Conservation (phyloP, 306 rosid genomes). For the Macrotyloma uniflorum region DNA sequence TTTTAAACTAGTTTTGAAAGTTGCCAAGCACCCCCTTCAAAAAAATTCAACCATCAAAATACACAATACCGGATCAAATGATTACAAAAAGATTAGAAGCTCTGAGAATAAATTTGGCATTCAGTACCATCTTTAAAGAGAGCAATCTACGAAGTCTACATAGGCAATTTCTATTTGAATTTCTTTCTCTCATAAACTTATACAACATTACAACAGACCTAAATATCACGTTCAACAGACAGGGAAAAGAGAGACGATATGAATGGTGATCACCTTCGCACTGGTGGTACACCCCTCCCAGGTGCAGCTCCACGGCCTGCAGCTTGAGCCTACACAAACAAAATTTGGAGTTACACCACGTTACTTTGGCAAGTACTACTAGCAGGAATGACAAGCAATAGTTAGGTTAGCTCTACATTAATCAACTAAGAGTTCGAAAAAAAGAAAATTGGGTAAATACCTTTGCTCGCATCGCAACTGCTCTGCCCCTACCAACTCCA, state of each 20-base stretch:
- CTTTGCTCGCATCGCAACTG: constrained; percentile 96
- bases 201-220: constrained; percentile 40
- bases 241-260: not conserved
- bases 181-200: constrained; percentile 24
- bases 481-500: constrained; percentile 98
- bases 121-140: not conserved
- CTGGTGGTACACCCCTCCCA: constrained; percentile 90
- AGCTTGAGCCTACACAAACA: constrained; percentile 78
- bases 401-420: not conserved
- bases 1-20: not conserved
- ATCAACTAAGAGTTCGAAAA: not conserved
- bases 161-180: constrained; percentile 29
- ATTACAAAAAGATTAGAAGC: not conserved
- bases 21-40: not conserved
- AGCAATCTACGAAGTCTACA: constrained; percentile 13
- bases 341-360: constrained; percentile 13
- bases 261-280: constrained; percentile 67
- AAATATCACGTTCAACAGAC: constrained; percentile 26
- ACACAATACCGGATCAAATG: not conserved
- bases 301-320: constrained; percentile 90
- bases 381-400: not conserved
- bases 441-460: constrained; percentile 41
- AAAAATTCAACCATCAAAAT: not conserved
- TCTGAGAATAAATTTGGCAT: not conserved
- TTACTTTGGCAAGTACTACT: not conserved